Evolutionary conservation across 768 basidiomycete species (phyloP).

Genomic region (Lepiota brunneoincarnata): DNA sequence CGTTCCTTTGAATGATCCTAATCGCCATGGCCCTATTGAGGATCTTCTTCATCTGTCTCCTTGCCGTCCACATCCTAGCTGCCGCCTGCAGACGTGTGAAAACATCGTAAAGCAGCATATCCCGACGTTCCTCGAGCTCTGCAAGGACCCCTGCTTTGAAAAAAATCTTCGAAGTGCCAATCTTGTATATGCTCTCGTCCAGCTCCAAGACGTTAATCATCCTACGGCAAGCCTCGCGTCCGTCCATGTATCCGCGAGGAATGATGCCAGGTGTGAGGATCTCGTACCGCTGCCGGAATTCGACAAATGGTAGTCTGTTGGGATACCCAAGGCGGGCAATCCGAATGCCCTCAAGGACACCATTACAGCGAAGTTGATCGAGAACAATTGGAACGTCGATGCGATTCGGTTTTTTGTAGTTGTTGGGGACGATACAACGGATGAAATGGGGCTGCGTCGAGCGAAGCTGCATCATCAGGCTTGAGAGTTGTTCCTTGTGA

Average conservation of each 20-base stretch:
- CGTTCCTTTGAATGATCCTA: slow-evolving; percentile 91
- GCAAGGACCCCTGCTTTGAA: slow-evolving; percentile 98
- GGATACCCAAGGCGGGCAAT: slow-evolving; percentile 98
- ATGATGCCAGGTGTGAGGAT: slow-evolving; percentile 92
- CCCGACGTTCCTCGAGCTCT: slow-evolving; percentile 90
- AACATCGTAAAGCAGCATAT: slow-evolving; percentile 82
- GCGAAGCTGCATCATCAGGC: slow-evolving; percentile 87
- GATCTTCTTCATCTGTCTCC: slow-evolving; percentile 92
- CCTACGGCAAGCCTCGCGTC: slow-evolving; percentile 86
- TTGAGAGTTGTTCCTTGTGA: slow-evolving; percentile 92
- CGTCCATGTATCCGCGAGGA: slow-evolving; percentile 96
- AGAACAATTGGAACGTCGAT: slow-evolving; percentile 94
- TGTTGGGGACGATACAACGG: slow-evolving; percentile 95
- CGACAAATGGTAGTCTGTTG: slow-evolving; percentile 93
- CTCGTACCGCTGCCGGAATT: slow-evolving; percentile 97
- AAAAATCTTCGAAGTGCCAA: slow-evolving; percentile 97
- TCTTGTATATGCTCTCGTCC: slow-evolving; percentile 79
- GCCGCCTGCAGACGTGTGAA: slow-evolving; percentile 88
- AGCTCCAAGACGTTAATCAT: slow-evolving; percentile 91
- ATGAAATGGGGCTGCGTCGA: slow-evolving; percentile 98
- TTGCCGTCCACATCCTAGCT: slow-evolving; percentile 80
- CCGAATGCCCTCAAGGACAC: slow-evolving; percentile 97
- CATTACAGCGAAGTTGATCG: slow-evolving; percentile 96
- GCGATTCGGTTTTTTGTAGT: slow-evolving; percentile 84
- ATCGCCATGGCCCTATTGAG: slow-evolving; percentile 90